Base-by-base conservation (phyloP, 176 grass and related monocot genomes). In the Tuctoria greenei region DNA sequence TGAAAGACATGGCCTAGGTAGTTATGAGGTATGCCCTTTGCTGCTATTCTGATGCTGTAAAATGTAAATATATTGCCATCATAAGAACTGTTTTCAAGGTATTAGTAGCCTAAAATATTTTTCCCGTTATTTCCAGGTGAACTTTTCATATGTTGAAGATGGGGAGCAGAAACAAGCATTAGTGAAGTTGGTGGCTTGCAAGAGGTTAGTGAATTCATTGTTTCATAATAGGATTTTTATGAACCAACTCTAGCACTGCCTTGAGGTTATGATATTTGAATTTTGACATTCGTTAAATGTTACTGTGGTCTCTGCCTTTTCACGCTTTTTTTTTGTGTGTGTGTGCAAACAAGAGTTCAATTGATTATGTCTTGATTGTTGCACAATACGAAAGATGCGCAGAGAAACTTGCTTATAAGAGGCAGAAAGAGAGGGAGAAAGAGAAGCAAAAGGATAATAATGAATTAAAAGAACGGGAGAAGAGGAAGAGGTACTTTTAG, bases 361-460 rank as follows among this genome's bases (percentile, higher is more conserved):
- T 86, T 64, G 27, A 46, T 84, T 75, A 49, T 81, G 49, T 66
- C 67, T 76, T 91, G 61, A 83, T 74, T 76, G 5, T 31, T 61
- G n/a, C 90, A 58, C 78, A 79, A 61, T 78, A 56, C 75, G 73
- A 90, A 93, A 97, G 94, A 91, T 97, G 94, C 86, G 88, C 91
- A 93, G 94, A 97, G 78, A 97, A 93, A 39, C 94, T 93, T 83
- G 94, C 85, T 70, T 91, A 97, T 78, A 93, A 84, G 81, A 93
- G 86, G 81, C 81, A 84, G 66, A 97, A 89, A 61, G 93, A 92
- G 75, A 96, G 85, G 57, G 71, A 92, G 61, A 92, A 85, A 40
- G 86, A 82, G 42, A 43, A 2, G 35, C 84, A 82, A 41, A 83
- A 84, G 61, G 90, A 83, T 35, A 85, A 88, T 59, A 64, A 58